Base-by-base conservation (phyloP, 805 yeast species). In the Kodamaea leandrae region DNA sequence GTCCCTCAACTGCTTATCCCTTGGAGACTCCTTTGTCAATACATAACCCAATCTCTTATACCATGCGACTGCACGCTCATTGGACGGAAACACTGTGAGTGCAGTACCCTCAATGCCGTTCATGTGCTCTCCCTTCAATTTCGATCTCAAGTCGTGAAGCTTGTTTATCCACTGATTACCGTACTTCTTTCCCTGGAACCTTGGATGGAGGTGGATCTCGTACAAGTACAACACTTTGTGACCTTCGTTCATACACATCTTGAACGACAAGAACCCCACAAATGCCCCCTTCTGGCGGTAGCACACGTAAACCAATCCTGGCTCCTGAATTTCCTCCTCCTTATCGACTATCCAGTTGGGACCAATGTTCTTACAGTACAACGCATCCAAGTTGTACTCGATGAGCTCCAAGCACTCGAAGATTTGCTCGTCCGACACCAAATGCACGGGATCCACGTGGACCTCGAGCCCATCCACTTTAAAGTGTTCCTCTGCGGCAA, bases 11-110 rank as follows among this genome's bases (percentile, higher is more conserved):
- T 15, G 41, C 33, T 54, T 63, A 46, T 75, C 80, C 10, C 44
- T 36, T 0, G 82, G 83, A 8, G 80, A 73, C 42, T 66, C 66
- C 2, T 47, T 53, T 1, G 75, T 58, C 3, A 49, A 36, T 0
- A 26, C 32, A 49, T 75, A 79, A 1, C 76, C 76, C 24, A 64
- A 36, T 4, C 52, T 52, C 3, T 24, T 27, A 49, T 79, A 79
- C 72, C 80, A 75, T 0, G 49, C 39, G 13, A 64, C 42, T 0
- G 80, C 82, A 2, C 44, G 50, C 4, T 14, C 16, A 47, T 79
- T 78, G 13, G 62, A 67, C 18, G 72, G 46, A 48, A 78, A 79
- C 1, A 78, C 83, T 1, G 83, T 78, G 28, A 79, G 54, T 3
- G 68, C 52, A 1, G 68, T 61, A 2, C 68, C 75, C 7, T 35